phyloP scores from a whole-genome alignment of 2,329 filamentous ascomycete genomes.

The Apiospora sp. region DNA sequence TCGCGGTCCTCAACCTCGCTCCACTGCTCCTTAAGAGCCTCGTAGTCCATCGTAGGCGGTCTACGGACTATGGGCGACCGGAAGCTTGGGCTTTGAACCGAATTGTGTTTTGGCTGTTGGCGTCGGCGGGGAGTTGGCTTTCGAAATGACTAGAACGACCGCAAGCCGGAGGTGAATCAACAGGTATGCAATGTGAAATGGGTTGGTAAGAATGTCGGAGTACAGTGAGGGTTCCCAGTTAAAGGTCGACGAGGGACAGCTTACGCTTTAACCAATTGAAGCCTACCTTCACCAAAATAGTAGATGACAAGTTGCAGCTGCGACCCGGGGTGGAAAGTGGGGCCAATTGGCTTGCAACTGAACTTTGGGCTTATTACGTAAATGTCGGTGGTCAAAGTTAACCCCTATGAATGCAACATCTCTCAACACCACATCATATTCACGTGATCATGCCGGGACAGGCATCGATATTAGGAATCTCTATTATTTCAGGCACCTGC shows the following conservation, averaged over 20 bases:
- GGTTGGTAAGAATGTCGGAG: neutral
- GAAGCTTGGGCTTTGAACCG: conserved; percentile 3
- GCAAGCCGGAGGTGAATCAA: neutral
- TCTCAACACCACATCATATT: too few relatives aligned
- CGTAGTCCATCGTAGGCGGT: conserved; percentile 77
- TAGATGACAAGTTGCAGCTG: conserved; percentile 22
- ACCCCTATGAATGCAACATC: neutral
- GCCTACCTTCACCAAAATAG: neutral
- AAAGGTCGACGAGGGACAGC: conserved; percentile 16
- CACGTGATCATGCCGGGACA: too few relatives aligned
- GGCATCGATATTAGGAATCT: neutral
- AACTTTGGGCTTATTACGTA: neutral
- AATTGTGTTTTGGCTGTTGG: neutral
- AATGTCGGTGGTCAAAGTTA: neutral
- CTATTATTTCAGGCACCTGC: too few relatives aligned
- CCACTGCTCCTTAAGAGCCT: conserved; percentile 94
- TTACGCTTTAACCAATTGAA: conserved; percentile 16
- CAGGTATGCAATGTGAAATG: neutral
- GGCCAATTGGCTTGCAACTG: neutral
- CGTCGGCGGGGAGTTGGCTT: neutral
- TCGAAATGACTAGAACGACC: neutral
- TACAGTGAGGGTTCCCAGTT: conserved; percentile 3
- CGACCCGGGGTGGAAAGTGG: conserved; percentile 13
- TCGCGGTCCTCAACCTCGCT: conserved; percentile 95
- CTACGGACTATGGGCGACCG: conserved; percentile 5